These are phyloP conservation scores for Aristolochia contorta DNA, from an alignment of 164 flowering plant genomes.

Conservation along the genomic window DNA sequence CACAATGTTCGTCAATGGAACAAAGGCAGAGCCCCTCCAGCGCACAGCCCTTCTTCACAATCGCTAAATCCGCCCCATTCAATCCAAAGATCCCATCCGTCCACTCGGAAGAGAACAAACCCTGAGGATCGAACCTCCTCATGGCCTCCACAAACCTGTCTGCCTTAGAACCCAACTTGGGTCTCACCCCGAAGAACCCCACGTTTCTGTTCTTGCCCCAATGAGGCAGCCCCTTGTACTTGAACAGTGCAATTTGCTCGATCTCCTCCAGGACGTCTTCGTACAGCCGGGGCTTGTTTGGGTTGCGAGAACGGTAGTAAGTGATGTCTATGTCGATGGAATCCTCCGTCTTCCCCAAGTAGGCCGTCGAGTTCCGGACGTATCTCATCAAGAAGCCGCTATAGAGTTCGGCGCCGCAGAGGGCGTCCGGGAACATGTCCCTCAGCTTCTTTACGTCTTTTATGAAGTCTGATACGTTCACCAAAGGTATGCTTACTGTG, in stretches of 20 bases:
- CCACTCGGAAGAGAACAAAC: conserved; percentile 9
- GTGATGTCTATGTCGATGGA: conserved; percentile 9
- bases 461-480: neutral
- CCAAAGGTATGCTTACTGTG: conserved; percentile 6
- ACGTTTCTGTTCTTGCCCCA: conserved; percentile 12
- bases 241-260: conserved; percentile 10
- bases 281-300: conserved; percentile 2
- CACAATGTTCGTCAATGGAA: conserved; percentile 9
- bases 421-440: conserved; percentile 2
- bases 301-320: conserved; percentile 3
- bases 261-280: conserved; percentile 10
- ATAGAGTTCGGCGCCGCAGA: conserved; percentile 8
- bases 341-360: conserved; percentile 6
- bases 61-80: neutral
- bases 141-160: conserved; percentile 6
- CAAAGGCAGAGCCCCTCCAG: conserved; percentile 11
- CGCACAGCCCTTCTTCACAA: conserved; percentile 3
- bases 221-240: conserved; percentile 10
- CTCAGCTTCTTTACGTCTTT: conserved; percentile 6
- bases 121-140: conserved; percentile 8
- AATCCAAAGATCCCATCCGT: conserved; percentile 5
- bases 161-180: neutral
- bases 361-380: conserved; percentile 6
- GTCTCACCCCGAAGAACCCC: conserved; percentile 2
- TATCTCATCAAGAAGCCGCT: conserved; percentile 7